Conservation (phyloP, 148 eudicot genomes). For the Nepenthes gracilis region DNA sequence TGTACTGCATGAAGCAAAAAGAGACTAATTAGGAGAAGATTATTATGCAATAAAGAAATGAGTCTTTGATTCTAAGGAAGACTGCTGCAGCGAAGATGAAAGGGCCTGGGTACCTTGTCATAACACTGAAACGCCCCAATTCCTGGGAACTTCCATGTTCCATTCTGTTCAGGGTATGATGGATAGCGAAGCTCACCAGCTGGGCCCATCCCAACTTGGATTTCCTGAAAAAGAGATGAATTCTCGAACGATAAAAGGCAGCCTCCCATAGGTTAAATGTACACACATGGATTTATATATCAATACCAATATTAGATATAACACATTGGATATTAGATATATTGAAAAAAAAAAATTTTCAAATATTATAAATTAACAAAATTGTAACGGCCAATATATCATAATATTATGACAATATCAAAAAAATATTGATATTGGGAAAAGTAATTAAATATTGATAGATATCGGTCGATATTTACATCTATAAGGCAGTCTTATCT, state of each 20-base stretch:
- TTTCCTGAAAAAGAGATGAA: slow-evolving; percentile 32
- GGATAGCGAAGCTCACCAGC: slow-evolving; percentile 93
- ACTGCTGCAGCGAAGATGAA: not conserved
- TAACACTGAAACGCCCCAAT: slow-evolving; percentile 95
- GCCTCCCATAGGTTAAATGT: not conserved
- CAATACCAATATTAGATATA: not conserved
- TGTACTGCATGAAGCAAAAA: slow-evolving; percentile 29
- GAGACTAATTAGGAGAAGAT: not conserved
- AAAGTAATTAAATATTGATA: too few species aligned
- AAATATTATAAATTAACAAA: too few species aligned
- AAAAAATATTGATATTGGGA: too few species aligned
- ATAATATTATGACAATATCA: too few species aligned
- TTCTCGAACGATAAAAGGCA: not conserved
- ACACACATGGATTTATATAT: not conserved
- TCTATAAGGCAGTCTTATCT: too few species aligned
- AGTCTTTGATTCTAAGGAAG: not conserved
- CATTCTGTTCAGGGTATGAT: slow-evolving; percentile 73
- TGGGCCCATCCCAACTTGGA: slow-evolving; percentile 89
- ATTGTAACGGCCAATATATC: too few species aligned
- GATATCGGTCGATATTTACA: too few species aligned
- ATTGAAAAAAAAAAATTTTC: too few species aligned
- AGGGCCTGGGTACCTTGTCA: slow-evolving; percentile 39
- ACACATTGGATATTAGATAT: too few species aligned
- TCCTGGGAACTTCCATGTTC: slow-evolving; percentile 84
- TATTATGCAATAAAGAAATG: not conserved